Base-by-base conservation (phyloP, 139 green algal genomes). In the Gonium pectorale region DNA sequence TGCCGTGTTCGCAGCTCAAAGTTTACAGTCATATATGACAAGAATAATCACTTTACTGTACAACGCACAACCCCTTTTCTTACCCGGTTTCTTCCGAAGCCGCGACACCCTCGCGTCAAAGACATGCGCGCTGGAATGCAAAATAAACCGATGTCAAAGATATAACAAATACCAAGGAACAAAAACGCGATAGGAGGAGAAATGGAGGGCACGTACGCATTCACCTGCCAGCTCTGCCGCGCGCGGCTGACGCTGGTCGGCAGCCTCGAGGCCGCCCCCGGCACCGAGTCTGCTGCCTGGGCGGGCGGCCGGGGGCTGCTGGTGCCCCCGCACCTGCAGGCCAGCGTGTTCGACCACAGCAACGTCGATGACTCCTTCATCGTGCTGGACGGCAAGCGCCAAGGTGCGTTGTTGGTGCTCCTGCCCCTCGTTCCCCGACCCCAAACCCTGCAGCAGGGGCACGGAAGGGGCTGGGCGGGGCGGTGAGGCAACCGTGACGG, bases 291-390 rank as follows among this genome's bases (percentile, higher is more conserved):
- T 2, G 56, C 75, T 2, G 52, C 83, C 67, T 69, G 80, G 41
- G 44, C 52, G 54, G 37, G 62, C n/a, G 68, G 62, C 2, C n/a
- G 62, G 54, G 35, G 86, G 54, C 31, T 69, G 41, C 72, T 85
- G 56, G 73, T 81, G 15, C 75, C 75, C 0, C 40, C 59, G 27
- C 75, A 82, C 27, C 80, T 83, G 3, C 64, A 86, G 24, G 71
- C 84, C 21, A 82, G 64, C 67, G 71, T 86, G 26, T 88, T 89
- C 41, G 87, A 90, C 29, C 69, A 67, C 19, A 49, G 63, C 29
- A 80, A 74, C 29, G 89, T 95, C 3, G 91, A 96, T 22, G 93
- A 94, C n/a, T 96, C 92, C 6, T 96, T 95, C 67, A 89, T 96
- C 22, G 67, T 96, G 24, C 83, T 96, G 43, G 92, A 96, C 22